Percentiles rank a stretch among this genome's conserved stretches.
phyloP scores from a whole-genome alignment of 2,329 filamentous ascomycete species.

The Geosmithia flava region DNA sequence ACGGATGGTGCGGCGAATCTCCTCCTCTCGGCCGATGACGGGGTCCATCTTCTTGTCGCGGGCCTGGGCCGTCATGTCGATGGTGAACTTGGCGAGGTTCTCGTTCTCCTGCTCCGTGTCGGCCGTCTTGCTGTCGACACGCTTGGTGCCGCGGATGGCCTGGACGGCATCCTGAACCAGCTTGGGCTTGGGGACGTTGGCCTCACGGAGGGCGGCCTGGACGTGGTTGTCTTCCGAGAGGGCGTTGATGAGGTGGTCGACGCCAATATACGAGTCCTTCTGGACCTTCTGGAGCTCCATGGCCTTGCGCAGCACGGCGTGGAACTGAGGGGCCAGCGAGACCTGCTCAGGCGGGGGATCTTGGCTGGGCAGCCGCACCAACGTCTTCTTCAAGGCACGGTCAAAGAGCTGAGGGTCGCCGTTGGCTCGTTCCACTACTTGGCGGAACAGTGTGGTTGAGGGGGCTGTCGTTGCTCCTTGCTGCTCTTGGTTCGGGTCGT shows the following conservation, averaged over 20 bases:
- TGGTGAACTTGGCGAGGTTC: constrained; percentile 94
- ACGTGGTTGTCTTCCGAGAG: constrained; percentile 69
- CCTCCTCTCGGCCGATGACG: constrained; percentile 92
- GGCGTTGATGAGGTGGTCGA: constrained; percentile 86
- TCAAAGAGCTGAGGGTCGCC: constrained; percentile 86
- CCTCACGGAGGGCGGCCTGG: constrained; percentile 63
- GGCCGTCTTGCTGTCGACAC: constrained; percentile 92
- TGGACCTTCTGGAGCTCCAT: constrained; percentile 93
- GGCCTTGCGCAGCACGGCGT: constrained; percentile 70
- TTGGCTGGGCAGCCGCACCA: constrained; percentile 87
- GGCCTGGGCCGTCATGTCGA: constrained; percentile 95
- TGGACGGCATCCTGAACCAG: constrained; percentile 83
- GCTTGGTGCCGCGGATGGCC: constrained; percentile 80
- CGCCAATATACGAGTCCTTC: constrained; percentile 87
- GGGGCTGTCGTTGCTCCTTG: constrained; percentile 58
- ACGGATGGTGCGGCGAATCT: constrained; percentile 82
- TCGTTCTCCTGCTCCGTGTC: constrained; percentile 89
- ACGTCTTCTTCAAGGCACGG: constrained; percentile 76
- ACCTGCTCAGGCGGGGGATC: constrained; percentile 88
- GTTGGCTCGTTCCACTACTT: constrained; percentile 87
- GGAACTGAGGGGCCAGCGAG: constrained; percentile 69
- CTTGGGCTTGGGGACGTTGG: constrained; percentile 85
- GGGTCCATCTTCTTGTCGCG: constrained; percentile 96
- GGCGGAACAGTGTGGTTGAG: constrained; percentile 71
- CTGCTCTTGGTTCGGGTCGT: constrained; percentile 70